Evolutionary conservation across 108 stramenopile species (phyloP), one percentile per base, ranked within the genome.

Genomic region (Parietichytrium sp.): DNA sequence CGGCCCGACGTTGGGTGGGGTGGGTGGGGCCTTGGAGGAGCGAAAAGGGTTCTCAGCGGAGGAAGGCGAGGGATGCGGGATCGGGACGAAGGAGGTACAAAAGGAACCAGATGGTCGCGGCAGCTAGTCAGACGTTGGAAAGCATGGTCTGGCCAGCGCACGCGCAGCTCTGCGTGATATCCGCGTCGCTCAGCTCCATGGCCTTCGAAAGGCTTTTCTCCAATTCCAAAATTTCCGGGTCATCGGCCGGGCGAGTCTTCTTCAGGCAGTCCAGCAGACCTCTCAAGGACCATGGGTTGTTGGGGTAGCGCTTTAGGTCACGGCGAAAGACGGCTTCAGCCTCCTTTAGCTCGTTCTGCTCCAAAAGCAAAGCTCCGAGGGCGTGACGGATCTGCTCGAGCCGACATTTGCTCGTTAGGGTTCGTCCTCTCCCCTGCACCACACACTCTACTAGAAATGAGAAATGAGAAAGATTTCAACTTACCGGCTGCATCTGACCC

Each of bases 401-500:
- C n/a, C n/a, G n/a, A n/a, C n/a, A n/a, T n/a, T n/a, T n/a, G n/a
- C n/a, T n/a, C n/a, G n/a, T n/a, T n/a, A n/a, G n/a, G n/a, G n/a
- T n/a, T n/a, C n/a, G n/a, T n/a, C n/a, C n/a, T n/a, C n/a, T n/a
- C n/a, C n/a, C n/a, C n/a, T n/a, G n/a, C n/a, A n/a, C n/a, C n/a
- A n/a, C n/a, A n/a, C n/a, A n/a, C n/a, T n/a, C n/a, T n/a, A n/a
- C n/a, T n/a, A n/a, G n/a, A n/a, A n/a, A n/a, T n/a, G n/a, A n/a
- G n/a, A n/a, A n/a, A n/a, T n/a, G n/a, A n/a, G n/a, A n/a, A n/a
- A n/a, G n/a, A n/a, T n/a, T n/a, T n/a, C n/a, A n/a, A n/a, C n/a
- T n/a, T n/a, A n/a, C n/a, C n/a, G 86, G 86, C 20, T 85, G 85
- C 85, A 87, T 86, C 85, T 83, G 83, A 3, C 86, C 86, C 86